Evolutionary conservation across 805 yeast genomes (phyloP), one percentile per base, ranked within the genome.

Genomic region (Saccharomycopsis schoenii): DNA sequence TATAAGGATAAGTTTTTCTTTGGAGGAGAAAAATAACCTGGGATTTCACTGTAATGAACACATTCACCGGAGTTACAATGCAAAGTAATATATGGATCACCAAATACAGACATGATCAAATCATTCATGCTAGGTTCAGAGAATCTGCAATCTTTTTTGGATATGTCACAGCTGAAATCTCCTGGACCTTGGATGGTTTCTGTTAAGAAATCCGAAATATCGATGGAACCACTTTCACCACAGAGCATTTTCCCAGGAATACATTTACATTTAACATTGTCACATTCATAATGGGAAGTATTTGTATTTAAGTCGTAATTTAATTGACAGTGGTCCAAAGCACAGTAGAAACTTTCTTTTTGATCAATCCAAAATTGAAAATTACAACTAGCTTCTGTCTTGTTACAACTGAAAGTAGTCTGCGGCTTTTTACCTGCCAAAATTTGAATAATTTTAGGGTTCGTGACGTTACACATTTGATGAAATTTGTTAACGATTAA

Each of bases 101-200:
- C 99, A 74, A 94, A 94, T 1, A 94, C 96, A 8, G 89, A 84
- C 62, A 83, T 78, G 61, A 94, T 94, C 68, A 94, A 79, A 66
- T 89, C 96, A 73, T 94, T 89, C 97, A 94, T 93, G 60, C 94
- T 85, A 55, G 99, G 98, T 70, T 94, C 99, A 1, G 93, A 85
- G 68, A 94, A 94, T 56, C 77, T 77, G 74, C 99, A 94, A 55
- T 77, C 73, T 51, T 78, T 81, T 15, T 80, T 71, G 5, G 74
- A 71, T 24, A 88, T 71, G 70, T 90, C 89, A 74, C 99, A 94
- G 2, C 83, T 74, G 68, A 94, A 91, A 64, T 88, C 92, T 39
- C 97, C 99, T 0, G 99, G 99, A 1, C 99, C 99, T 43, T 76
- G 76, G 63, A 94, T 91, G 4, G 96, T 88, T 69, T 92, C 94